These are phyloP conservation scores for Helianthus tuberosus DNA, from an alignment of 129 eudicot genomes.

Conservation along the genomic window DNA sequence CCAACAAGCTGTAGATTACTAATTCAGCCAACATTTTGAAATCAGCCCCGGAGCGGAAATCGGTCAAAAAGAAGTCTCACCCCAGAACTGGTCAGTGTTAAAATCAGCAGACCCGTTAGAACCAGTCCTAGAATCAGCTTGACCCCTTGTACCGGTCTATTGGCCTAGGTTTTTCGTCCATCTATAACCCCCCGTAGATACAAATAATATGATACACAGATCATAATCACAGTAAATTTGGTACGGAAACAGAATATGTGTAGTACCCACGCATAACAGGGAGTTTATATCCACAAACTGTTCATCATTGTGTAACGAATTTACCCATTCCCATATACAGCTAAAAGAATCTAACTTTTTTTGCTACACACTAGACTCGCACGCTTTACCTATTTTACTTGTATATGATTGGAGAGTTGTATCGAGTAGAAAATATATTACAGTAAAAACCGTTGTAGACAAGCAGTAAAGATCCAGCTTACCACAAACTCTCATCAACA, in stretches of 20 bases:
- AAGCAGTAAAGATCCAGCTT: slow-evolving; percentile 15
- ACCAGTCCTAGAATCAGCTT: no score
- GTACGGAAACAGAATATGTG: no score
- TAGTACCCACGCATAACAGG: background rate
- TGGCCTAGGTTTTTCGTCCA: background rate
- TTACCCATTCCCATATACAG: slow-evolving; percentile 24
- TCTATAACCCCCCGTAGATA: background rate
- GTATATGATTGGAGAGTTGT: slow-evolving; percentile 23
- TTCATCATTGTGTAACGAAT: slow-evolving; percentile 14
- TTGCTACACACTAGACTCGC: slow-evolving; percentile 27
- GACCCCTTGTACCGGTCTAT: background rate
- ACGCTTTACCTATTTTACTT: slow-evolving; percentile 20
- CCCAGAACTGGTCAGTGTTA: no score
- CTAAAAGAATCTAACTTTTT: slow-evolving; percentile 29
- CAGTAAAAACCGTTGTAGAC: slow-evolving; percentile 18
- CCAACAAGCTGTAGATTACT: no score
- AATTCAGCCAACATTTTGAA: no score
- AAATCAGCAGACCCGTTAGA: background rate
- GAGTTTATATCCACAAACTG: slow-evolving; percentile 21
- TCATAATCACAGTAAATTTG: no score
- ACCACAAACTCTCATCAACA: slow-evolving; percentile 31
- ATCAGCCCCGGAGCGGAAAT: no score
- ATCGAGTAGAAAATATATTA: slow-evolving; percentile 8
- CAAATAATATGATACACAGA: no score
- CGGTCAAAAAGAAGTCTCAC: no score